Percentiles rank a stretch among this genome's conserved stretches.
Evolutionary conservation across 2,329 filamentous ascomycete genomes (phyloP).

Genomic region (Xylaria polymorpha): DNA sequence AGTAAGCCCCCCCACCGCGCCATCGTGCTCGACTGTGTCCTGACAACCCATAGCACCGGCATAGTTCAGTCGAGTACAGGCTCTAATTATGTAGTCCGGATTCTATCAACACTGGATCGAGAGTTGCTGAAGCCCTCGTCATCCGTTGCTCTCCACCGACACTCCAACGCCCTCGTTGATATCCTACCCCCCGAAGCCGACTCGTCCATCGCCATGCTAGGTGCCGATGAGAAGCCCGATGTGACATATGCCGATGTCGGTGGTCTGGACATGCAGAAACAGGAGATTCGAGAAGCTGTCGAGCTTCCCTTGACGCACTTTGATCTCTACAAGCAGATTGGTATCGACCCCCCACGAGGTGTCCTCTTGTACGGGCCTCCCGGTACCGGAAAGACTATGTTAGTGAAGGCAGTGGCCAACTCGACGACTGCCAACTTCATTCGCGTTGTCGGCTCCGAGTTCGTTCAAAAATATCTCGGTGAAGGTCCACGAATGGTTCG

Average conservation of each 20-base stretch:
- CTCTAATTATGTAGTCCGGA: constrained; percentile 98
- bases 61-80: constrained; percentile 99
- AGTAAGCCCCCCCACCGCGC: constrained; percentile 66
- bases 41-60: constrained; percentile 74
- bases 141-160: constrained; percentile 95
- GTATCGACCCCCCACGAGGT: constrained; percentile 96
- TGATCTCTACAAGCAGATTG: constrained; percentile 98
- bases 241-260: constrained; percentile 98
- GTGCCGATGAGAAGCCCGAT: constrained; percentile 95
- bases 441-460: constrained; percentile 96
- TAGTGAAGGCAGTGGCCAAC: constrained; percentile 97
- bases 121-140: constrained; percentile 98
- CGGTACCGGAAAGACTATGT: constrained; percentile 88
- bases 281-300: constrained; percentile 97
- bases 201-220: constrained; percentile 98
- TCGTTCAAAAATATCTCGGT: constrained; percentile 98
- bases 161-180: constrained; percentile 98
- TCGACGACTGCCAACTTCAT: constrained; percentile 99
- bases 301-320: constrained; percentile 97
- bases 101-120: constrained; percentile 96
- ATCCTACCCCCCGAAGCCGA: constrained; percentile 99
- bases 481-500: constrained; percentile 99
- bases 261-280: constrained; percentile 99
- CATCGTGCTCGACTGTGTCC: background rate
- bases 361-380: constrained; percentile 96